These are phyloP conservation scores for Rosa hybrid DNA, from an alignment of 331 rosid species.

Conservation along the genomic window DNA sequence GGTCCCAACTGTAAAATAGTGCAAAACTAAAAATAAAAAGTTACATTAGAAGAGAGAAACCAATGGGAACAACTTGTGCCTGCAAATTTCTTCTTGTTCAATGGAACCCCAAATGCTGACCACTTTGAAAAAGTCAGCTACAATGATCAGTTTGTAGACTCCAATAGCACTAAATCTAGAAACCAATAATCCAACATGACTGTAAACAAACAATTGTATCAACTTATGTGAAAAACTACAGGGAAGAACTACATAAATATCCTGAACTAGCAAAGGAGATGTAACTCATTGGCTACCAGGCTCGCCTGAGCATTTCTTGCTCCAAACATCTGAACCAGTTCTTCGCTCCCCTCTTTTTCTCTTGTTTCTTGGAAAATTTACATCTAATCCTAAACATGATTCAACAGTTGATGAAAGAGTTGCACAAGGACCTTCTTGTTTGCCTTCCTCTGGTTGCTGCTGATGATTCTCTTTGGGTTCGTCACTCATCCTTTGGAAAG, in stretches of 20 bases:
- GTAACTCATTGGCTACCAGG: conserved; percentile 65
- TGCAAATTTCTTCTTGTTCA: neutral
- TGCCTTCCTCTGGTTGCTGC: conserved; percentile 37
- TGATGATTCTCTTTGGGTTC: conserved; percentile 35
- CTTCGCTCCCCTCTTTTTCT: conserved; percentile 89
- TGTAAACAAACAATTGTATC: neutral
- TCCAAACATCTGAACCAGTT: conserved; percentile 85
- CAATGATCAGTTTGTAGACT: neutral
- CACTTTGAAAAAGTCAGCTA: neutral
- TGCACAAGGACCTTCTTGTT: conserved; percentile 40
- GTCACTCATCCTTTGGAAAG: conserved; percentile 20
- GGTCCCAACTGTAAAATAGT: rapidly evolving
- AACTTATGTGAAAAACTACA: conserved; percentile 3
- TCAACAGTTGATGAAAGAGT: conserved; percentile 44
- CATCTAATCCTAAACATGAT: conserved; percentile 54
- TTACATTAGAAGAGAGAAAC: neutral
- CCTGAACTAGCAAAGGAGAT: neutral
- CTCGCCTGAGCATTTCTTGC: conserved; percentile 66
- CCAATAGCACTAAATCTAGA: neutral
- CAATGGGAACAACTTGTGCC: neutral
- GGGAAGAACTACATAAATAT: neutral
- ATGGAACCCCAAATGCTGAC: neutral
- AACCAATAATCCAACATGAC: neutral
- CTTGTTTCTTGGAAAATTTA: conserved; percentile 54
- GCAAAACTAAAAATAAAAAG: neutral